Base-by-base conservation (phyloP, 768 basidiomycete species). In the Tubosaeta sp. region DNA sequence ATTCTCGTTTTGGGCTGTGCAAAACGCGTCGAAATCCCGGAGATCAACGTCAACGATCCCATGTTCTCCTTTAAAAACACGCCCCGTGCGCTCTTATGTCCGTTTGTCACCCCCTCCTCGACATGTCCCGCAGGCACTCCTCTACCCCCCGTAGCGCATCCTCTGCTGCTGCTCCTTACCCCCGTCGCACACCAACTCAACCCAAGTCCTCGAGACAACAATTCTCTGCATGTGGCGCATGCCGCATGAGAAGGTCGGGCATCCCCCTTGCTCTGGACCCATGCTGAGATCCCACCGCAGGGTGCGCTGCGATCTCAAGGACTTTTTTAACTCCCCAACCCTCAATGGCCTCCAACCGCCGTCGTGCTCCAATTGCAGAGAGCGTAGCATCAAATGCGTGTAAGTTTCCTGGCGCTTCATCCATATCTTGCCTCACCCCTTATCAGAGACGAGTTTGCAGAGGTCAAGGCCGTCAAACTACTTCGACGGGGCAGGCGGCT, bases 251-350 rank as follows among this genome's bases (percentile, higher is more conserved):
- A 66, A 81, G 94, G 86, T 87, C 46, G 34, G 70, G 57, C 32
- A 42, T 22, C 48, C 40, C 0, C 24, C 48, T 22, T 21, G 21
- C 41, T 38, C 27, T 53, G 6, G 6, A n/a, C 21, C n/a, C 16
- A 16, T 16, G 12, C 40, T 61, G 12, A 64, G 11, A 0, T 6
- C 3, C 4, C 19, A 4, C 44, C 42, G 24, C 61, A 93, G 90
- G 65, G 94, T 96, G 19, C 89, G 90, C 48, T 96, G 93, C 65
- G 93, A 95, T 74, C 80, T 95, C 49, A 94, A 95, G 67, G 90
- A 94, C 69, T 74, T 86, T 38, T 77, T 81, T 46, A 70, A 81
- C 35, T 70, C 77, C 41, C 66, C 74, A n/a, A 65, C 75, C 67
- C 70, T 40, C 69, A 69, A 58, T 73, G 79, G 58, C 30, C 50